Base-by-base conservation (phyloP, 2,329 filamentous ascomycete species). In the Furcasterigmium sp. region DNA sequence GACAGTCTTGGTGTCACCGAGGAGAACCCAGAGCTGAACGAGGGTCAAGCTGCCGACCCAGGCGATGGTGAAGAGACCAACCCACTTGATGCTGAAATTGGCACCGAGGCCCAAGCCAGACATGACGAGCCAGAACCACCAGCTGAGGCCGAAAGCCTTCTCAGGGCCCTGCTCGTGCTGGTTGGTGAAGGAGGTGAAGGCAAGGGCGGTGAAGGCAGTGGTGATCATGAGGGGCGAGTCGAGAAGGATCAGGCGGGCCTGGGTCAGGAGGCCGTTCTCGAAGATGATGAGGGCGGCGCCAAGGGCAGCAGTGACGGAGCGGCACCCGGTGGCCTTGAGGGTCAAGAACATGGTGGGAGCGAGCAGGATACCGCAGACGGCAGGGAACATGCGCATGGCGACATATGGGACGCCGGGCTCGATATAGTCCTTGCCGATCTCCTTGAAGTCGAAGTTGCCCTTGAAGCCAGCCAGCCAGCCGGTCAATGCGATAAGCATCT, bases 351-450 rank as follows among this genome's bases (percentile, higher is more conserved):
- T 94, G 57, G 82, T 87, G 10, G 93, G 91, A 41, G 94, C 88
- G 29, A 95, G 80, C 44, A 94, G 67, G 46, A 97, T 84, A 61
- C 93, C 93, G 55, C 90, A 85, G 51, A 97, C 71, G 43, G 93
- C 93, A 30, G 93, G 91, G 53, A 95, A 82, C 68, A 97, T 68
- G 62, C 93, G 86, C 93, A 98, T 98, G 44, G 93, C 87, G 44
- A 98, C 93, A 67, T 98, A 98, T 35, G 93, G 93, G 43, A 98
- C 93, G 42, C 83, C 82, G 4, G 93, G 90, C 69, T 95, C 93
- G 50, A 97, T 64, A 62, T 98, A 98, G 65, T 98, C 93, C 72
- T 97, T 96, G 66, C 93, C 93, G 67, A 98, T 98, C 55, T 98
- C 91, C 74, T 97, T 98, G 75, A 98, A 98, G 65, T 97, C 93